phyloP scores from a whole-genome alignment of 768 basidiomycete species.

The Pleurotus giganteus region DNA sequence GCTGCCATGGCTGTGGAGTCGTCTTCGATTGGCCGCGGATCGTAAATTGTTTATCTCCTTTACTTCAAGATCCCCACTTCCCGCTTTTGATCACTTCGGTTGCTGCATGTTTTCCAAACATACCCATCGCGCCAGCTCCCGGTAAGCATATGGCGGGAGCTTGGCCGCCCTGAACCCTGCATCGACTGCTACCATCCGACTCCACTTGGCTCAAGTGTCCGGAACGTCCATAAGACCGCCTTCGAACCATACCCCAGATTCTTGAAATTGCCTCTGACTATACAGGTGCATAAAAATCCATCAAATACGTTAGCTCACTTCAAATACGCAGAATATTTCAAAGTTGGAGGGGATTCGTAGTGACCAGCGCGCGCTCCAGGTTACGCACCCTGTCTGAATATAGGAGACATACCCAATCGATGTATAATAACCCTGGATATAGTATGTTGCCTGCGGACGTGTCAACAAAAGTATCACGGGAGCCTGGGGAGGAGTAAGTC shows the following conservation, averaged over 20 bases:
- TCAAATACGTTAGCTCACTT: too few relatives aligned
- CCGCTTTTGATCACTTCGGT: neutral
- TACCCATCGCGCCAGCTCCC: neutral
- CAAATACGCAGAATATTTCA: too few relatives aligned
- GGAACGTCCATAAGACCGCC: too few relatives aligned
- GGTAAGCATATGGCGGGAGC: neutral
- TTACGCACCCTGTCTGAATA: neutral
- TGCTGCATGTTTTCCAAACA: neutral
- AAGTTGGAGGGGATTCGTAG: too few relatives aligned
- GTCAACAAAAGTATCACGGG: neutral
- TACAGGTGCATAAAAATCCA: too few relatives aligned
- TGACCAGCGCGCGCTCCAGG: too few relatives aligned
- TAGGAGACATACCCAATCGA: neutral
- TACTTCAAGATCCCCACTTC: constrained; percentile 9
- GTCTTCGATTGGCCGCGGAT: constrained; percentile 6
- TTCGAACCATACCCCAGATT: too few relatives aligned
- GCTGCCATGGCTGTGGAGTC: neutral
- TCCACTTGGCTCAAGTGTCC: too few relatives aligned
- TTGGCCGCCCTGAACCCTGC: too few relatives aligned
- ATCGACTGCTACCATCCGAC: too few relatives aligned
- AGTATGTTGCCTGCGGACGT: constrained; percentile 1
- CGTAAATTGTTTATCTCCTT: constrained; percentile 10
- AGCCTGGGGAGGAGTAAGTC: too few relatives aligned
- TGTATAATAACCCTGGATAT: neutral
- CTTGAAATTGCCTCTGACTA: too few relatives aligned